Base-by-base conservation (phyloP, 768 basidiomycete species). In the Cyathus striatus region DNA sequence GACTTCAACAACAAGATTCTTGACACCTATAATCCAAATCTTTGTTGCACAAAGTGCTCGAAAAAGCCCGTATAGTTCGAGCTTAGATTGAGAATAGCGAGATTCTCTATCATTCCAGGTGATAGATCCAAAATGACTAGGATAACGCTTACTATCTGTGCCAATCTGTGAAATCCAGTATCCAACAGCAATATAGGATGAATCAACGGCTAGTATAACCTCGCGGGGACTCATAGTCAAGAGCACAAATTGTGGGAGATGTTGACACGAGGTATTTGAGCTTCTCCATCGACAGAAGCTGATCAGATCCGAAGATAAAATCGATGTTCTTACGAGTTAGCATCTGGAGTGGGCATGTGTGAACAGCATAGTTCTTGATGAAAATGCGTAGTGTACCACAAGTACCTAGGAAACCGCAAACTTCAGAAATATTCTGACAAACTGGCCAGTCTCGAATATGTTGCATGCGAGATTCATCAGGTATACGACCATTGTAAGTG, bases 11-110 rank as follows among this genome's bases (percentile, higher is more conserved):
- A 51, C 38, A 0, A 73, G 46, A 2, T 56, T 62, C 23, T 52
- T 48, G 1, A 49, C 49, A 22, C 55, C 49, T 21, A 54, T 44
- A 1, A 57, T 40, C 16, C 45, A 52, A 0, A 53, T 5, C n/a
- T 46, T 23, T 13, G 21, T 41, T n/a, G 33, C 16, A 6, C 42
- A 40, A 5, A 54, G 23, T 2, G 64, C 59, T 0, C 58, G 46
- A 38, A 53, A 68, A 0, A 69, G 27, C 3, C 68, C 62, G 46
- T 61, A 72, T 0, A 72, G 52, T 47, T 72, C 69, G 0, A 66
- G 22, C 36, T 72, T 71, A 0, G 64, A 48, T 41, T 72, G 69
- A 0, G 64, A 69, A 44, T 64, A 72, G 5, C 54, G 35, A 1
- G 51, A 26, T 43, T 69, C 62, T 0, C 44, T 22, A 14, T 65